Evolutionary conservation across 139 green algal genomes (phyloP).

Genomic region (Chlorella sp.): DNA sequence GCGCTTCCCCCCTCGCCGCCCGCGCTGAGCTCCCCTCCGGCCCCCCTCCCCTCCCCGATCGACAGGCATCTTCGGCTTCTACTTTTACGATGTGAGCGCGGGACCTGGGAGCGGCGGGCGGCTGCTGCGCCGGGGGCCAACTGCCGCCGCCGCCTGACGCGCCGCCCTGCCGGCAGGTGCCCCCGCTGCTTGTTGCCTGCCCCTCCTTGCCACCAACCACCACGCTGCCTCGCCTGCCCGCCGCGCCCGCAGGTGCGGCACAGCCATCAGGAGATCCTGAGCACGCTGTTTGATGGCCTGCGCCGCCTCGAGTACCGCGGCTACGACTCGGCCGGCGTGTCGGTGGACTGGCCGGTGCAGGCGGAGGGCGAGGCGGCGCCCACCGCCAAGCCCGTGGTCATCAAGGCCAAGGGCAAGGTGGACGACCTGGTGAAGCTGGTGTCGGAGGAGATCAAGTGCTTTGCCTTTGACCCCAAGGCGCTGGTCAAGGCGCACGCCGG

Average conservation of each 20-base stretch:
- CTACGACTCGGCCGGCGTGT: conserved; percentile 95
- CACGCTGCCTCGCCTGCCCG: not conserved
- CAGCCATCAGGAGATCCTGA: conserved; percentile 78
- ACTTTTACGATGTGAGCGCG: conserved; percentile 47
- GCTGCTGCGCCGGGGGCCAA: not conserved
- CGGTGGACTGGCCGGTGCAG: conserved; percentile 70
- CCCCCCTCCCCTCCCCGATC: not conserved
- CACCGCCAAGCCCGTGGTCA: conserved; percentile 59
- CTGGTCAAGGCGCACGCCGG: conserved; percentile 72
- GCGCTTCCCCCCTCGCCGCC: no score
- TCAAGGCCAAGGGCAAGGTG: conserved; percentile 94
- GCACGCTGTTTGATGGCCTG: conserved; percentile 91
- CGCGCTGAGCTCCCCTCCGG: not conserved
- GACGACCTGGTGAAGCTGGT: conserved; percentile 75
- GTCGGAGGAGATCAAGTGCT: conserved; percentile 42
- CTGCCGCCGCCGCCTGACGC: not conserved
- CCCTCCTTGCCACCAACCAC: no score
- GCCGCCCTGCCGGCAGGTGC: not conserved
- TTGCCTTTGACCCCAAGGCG: conserved; percentile 53
- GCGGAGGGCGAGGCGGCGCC: conserved; percentile 15
- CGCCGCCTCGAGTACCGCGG: conserved; percentile 96
- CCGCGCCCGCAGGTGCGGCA: conserved; percentile 46
- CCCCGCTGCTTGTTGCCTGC: no score
- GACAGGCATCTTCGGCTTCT: conserved; percentile 53
- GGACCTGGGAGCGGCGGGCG: not conserved